Evolutionary conservation across 345 rosid species (phyloP).

Genomic region (Citrus australasica): DNA sequence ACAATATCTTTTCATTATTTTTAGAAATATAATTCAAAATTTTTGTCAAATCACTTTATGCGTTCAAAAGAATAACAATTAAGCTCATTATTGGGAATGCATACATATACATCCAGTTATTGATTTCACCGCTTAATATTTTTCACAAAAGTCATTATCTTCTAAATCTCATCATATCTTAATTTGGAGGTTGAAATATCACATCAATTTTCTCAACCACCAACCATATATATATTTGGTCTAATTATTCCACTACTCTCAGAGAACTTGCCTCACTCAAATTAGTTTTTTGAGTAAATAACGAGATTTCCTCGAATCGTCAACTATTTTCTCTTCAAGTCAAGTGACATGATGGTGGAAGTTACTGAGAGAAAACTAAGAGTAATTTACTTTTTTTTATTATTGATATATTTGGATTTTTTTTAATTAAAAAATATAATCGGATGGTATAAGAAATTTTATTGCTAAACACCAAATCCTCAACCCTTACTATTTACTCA

Average conservation of each 20-base stretch:
- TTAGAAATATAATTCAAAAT: not conserved
- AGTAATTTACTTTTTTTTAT: too few species aligned
- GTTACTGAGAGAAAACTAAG: too few species aligned
- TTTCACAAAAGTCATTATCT: not conserved
- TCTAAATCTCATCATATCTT: not conserved
- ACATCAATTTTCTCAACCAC: conserved; percentile 11
- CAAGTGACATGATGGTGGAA: too few species aligned
- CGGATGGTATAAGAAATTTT: too few species aligned
- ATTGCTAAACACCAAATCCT: too few species aligned
- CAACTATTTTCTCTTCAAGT: too few species aligned
- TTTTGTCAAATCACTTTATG: not conserved
- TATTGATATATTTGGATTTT: too few species aligned
- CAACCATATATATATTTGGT: not conserved
- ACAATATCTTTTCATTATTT: not conserved
- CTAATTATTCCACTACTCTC: not conserved
- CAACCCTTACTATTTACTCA: too few species aligned
- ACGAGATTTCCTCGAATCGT: too few species aligned
- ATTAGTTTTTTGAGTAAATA: too few species aligned
- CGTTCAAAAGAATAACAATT: not conserved
- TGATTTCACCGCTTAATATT: not conserved
- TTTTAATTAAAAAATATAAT: too few species aligned
- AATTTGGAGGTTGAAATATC: not conserved
- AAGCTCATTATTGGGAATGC: not conserved
- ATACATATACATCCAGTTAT: not conserved
- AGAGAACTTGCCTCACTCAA: not conserved